Evolutionary conservation across 208 protist species (phyloP).

Genomic region (Zelonia costaricensis): DNA sequence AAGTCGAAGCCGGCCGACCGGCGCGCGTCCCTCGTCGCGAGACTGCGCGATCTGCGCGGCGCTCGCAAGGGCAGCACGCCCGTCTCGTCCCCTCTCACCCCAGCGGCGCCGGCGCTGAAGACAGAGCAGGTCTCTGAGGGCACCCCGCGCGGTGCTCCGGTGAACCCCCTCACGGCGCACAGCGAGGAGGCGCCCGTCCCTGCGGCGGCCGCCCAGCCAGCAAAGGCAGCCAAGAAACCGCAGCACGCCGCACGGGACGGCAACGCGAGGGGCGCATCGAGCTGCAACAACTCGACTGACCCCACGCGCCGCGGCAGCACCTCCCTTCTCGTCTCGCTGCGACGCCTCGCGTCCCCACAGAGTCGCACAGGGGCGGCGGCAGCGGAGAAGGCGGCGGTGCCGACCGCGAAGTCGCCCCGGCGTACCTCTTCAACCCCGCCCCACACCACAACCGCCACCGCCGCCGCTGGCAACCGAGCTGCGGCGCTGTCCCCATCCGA

Average conservation of each 20-base stretch:
- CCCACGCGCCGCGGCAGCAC: neutral
- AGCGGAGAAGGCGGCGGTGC: too few species aligned
- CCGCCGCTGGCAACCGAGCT: neutral
- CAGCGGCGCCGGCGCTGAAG: neutral
- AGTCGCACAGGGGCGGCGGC: neutral
- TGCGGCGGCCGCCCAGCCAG: too few species aligned
- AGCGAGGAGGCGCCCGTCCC: too few species aligned
- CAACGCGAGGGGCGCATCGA: too few species aligned
- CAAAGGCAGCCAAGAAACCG: too few species aligned
- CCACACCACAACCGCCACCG: neutral
- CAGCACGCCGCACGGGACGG: too few species aligned
- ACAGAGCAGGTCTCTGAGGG: neutral
- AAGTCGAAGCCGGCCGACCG: too few species aligned
- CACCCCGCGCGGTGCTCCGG: neutral
- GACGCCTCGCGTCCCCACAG: neutral
- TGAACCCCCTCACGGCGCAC: neutral
- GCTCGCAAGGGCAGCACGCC: neutral
- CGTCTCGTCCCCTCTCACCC: too few species aligned
- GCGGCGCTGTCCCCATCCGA: neutral
- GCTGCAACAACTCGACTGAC: too few species aligned
- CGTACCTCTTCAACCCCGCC: too few species aligned
- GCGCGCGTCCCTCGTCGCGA: constrained; percentile 5
- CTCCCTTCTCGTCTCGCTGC: neutral
- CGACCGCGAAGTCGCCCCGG: too few species aligned
- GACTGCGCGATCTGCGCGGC: neutral